Conservation (phyloP, 768 basidiomycete species). For the Suillus hirtellus region DNA sequence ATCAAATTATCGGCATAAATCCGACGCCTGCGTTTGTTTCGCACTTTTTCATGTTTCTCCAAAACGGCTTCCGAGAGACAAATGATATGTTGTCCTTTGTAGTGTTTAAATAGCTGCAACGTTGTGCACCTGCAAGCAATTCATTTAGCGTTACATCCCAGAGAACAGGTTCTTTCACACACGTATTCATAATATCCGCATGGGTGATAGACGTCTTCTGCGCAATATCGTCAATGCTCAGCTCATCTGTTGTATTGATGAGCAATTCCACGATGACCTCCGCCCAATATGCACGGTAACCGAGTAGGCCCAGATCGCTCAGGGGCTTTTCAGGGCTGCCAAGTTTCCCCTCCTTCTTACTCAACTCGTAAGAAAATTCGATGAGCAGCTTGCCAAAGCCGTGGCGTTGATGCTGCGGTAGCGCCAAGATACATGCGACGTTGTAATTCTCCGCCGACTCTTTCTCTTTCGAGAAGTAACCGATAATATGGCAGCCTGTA, state of each 20-base stretch:
- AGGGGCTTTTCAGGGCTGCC: conserved; percentile 98
- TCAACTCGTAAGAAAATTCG: conserved; percentile 97
- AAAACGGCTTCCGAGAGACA: conserved; percentile 88
- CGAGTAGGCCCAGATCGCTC: conserved; percentile 87
- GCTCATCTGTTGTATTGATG: conserved; percentile 65
- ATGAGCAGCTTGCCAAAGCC: conserved; percentile 96
- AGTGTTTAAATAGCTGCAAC: conserved; percentile 92
- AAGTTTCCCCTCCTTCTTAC: conserved; percentile 93
- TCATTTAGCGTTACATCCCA: conserved; percentile 18
- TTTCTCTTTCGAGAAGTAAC: conserved; percentile 99
- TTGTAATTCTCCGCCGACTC: conserved; percentile 98
- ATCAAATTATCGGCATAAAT: conserved; percentile 79
- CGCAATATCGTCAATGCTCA: conserved; percentile 96
- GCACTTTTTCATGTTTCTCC: conserved; percentile 86
- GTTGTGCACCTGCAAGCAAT: conserved; percentile 74
- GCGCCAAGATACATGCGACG: conserved; percentile 97
- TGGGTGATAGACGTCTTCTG: conserved; percentile 94
- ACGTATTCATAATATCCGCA: conserved; percentile 98
- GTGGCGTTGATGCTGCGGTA: conserved; percentile 96
- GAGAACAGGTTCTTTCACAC: conserved; percentile 37
- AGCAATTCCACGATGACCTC: conserved; percentile 94
- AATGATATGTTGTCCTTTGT: conserved; percentile 93
- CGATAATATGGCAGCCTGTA: conserved; percentile 89
- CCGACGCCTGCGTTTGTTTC: conserved; percentile 71
- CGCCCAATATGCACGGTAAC: conserved; percentile 96